Base-by-base conservation (phyloP, 306 rosid species). In the Cicer bijugum region DNA sequence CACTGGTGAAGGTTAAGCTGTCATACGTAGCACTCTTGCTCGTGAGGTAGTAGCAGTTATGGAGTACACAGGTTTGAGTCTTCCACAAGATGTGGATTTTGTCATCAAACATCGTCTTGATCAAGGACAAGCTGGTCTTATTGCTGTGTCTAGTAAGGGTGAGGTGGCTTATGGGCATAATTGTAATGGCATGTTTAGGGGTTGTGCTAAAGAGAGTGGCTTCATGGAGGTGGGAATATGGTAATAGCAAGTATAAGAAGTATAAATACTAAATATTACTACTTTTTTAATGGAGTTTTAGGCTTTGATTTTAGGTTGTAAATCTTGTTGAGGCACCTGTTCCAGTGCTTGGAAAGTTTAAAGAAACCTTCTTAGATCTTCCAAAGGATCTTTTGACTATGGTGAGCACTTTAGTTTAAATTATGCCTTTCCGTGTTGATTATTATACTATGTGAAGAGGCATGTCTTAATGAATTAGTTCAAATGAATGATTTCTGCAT, bases 271-370 rank as follows among this genome's bases (percentile, higher is more conserved):
- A 28, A 28, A 28, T 28, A 28, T 28, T 28, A 28, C 35, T 28
- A 28, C 5, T 28, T 28, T 28, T 28, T 28, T 28, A 3, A 28
- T 4, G 35, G 35, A 28, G 35, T 28, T 28, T 28, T 28, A 28
- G 35, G 5, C 5, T 74, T 39, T 59, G 66, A 71, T 53, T 68
- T 46, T 80, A 93, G 98, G 97, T 93, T 80, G 92, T 82, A 69
- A 93, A 93, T 91, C 96, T 91, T 73, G 94, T 93, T 64, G 98
- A 93, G 86, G 89, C 92, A 15, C 98, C 98, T 80, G 78, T 88
- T 80, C 90, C 98, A 35, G 89, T 93, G 70, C 93, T 93, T 73
- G 96, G 97, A 74, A 88, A 86, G 83, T 93, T 91, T 72, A 68
- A 85, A 16, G 91, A 89, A 74, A 83, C 96, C 79, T 93, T 93